Percentiles rank a stretch among this genome's conserved stretches.
Conservation (phyloP, 2,329 filamentous ascomycete genomes). For the Chaetomiaceae sp. region DNA sequence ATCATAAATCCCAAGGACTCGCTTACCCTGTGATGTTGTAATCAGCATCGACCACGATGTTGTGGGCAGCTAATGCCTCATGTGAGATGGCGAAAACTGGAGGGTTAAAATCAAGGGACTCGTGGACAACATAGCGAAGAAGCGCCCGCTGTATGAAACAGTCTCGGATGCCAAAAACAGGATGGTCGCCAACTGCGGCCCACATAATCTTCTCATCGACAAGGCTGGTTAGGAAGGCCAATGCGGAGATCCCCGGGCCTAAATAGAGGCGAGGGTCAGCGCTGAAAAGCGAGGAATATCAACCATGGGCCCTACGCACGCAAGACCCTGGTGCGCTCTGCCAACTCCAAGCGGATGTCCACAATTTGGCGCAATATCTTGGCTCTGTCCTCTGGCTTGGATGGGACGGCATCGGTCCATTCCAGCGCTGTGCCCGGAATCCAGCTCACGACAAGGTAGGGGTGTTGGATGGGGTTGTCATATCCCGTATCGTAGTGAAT, state of each 20-base stretch:
- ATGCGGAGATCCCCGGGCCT: neutral
- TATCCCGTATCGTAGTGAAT: neutral
- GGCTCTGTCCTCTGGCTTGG: neutral
- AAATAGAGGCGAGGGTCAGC: neutral
- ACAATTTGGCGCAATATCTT: neutral
- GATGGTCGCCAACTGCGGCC: neutral
- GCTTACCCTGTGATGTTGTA: conserved; percentile 1
- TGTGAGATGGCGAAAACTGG: neutral
- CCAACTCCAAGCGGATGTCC: neutral
- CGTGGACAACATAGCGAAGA: neutral
- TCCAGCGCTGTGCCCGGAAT: neutral
- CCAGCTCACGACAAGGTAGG: conserved; percentile 1
- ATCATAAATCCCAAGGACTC: neutral
- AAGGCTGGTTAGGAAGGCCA: neutral
- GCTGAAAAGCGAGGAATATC: too few relatives aligned
- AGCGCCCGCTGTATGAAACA: neutral
- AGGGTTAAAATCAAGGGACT: neutral
- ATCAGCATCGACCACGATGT: neutral
- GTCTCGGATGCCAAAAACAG: neutral
- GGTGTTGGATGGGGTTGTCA: neutral
- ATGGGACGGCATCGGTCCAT: neutral
- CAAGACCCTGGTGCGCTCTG: neutral
- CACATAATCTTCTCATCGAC: neutral
- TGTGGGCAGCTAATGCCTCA: neutral
- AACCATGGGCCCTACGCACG: neutral